These are phyloP conservation scores for Crithidia brevicula DNA, from an alignment of 208 protist species.

Conservation along the genomic window DNA sequence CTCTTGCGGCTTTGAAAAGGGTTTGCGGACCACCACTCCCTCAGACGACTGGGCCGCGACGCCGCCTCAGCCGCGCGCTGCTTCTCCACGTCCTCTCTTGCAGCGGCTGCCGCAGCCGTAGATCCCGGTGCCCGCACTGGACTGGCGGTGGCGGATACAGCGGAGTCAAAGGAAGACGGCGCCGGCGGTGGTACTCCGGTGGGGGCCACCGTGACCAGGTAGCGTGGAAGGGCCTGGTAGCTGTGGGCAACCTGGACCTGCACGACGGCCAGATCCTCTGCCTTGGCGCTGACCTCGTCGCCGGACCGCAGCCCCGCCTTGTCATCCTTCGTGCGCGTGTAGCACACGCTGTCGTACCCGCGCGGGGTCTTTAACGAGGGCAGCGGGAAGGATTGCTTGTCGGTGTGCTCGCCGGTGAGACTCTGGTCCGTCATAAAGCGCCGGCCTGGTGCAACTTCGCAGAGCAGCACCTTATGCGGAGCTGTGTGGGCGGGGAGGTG, in stretches of 20 bases:
- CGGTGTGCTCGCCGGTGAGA: conserved; percentile 22
- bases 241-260: conserved; percentile 53
- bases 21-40: conserved; percentile 7
- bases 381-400: conserved; percentile 17
- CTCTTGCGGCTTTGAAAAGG: not conserved
- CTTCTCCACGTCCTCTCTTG: conserved; percentile 3
- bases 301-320: conserved; percentile 8
- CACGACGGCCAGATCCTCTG: conserved; percentile 16
- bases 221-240: conserved; percentile 75
- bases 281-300: conserved; percentile 12
- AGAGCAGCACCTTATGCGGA: conserved; percentile 66
- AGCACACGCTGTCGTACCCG: conserved; percentile 61
- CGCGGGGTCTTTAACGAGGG: conserved; percentile 3
- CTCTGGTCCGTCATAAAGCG: conserved; percentile 35
- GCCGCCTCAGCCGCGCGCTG: not conserved
- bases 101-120: conserved; percentile 10
- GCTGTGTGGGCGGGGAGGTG: conserved; percentile 28
- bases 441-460: conserved; percentile 65
- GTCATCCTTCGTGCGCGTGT: conserved; percentile 24
- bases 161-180: not conserved
- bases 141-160: conserved; percentile 9
- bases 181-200: not conserved
- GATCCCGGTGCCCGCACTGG: conserved; percentile 23
- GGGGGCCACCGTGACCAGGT: conserved; percentile 53
- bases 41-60: not conserved